These are phyloP conservation scores for Candida odintsovae DNA, from an alignment of 805 yeast genomes.

Conservation along the genomic window DNA sequence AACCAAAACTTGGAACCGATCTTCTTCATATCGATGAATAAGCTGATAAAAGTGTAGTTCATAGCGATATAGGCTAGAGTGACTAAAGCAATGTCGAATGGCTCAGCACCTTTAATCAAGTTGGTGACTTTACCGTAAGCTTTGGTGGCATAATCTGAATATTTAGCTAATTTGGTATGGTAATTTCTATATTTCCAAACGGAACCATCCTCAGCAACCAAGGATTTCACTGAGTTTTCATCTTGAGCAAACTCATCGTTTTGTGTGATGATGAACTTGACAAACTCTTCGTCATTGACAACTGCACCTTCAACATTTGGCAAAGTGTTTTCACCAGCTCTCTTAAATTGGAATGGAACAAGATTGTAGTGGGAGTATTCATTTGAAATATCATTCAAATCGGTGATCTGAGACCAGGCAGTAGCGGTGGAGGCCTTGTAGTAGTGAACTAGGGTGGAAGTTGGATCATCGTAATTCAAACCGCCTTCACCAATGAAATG, in stretches of 20 bases:
- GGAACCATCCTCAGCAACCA: conserved; percentile 35
- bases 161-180: conserved; percentile 48
- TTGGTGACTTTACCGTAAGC: conserved; percentile 35
- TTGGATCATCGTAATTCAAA: conserved; percentile 4
- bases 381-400: conserved; percentile 29
- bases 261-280: conserved; percentile 33
- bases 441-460: conserved; percentile 24
- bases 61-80: conserved; percentile 79
- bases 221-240: conserved; percentile 7
- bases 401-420: conserved; percentile 46
- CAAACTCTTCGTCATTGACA: conserved; percentile 36
- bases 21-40: conserved; percentile 68
- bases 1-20: conserved; percentile 87
- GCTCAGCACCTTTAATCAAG: conserved; percentile 66
- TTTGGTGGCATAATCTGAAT: conserved; percentile 44
- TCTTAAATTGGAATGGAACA: conserved; percentile 53
- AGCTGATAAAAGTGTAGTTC: conserved; percentile 73
- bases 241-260: conserved; percentile 9
- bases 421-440: conserved; percentile 31
- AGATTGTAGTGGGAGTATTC: conserved; percentile 43
- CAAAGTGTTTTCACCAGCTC: conserved; percentile 32
- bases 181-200: conserved; percentile 56
- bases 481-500: conserved; percentile 42
- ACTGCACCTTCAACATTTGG: conserved; percentile 39
- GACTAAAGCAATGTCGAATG: conserved; percentile 76